Evolutionary conservation across 345 rosid genomes (phyloP), one percentile per base, ranked within the genome.

Genomic region (Cardamine chenopodiifolia): DNA sequence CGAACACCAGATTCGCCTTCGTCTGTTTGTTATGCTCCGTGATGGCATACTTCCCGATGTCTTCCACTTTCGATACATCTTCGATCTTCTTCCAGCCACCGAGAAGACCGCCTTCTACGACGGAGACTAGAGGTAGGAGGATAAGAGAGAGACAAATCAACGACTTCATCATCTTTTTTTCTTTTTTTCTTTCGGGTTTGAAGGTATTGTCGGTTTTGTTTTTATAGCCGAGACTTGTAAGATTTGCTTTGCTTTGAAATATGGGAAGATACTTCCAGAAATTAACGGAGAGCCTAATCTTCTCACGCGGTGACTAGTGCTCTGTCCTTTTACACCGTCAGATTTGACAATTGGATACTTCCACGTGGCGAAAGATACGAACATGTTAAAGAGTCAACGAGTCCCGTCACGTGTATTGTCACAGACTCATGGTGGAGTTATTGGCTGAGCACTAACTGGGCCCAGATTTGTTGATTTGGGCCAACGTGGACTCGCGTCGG

Each of bases 41-140:
- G 72, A 78, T 40, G 0, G 81, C 81, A 17, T 20, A 78, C 50
- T 72, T 66, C 1, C 73, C 97, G 65, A 90, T 68, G 67, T 81
- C 87, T 18, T 0, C 49, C 8, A 90, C 78, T 59, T 78, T 66
- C n/a, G 57, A 62, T 15, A 68, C 13, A 62, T 85, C 19, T 70
- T 75, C 23, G 25, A 90, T 86, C 48, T 82, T 73, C 14, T 8
- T 42, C 85, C 85, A 80, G 1, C 87, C 80, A 13, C 93, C 90
- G 28, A 63, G 14, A 39, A 77, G 4, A 3, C 29, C 44, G 1
- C 34, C 66, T 40, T 64, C 64, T 7, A 57, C 66, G 44, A 64
- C 70, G 44, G 80, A 60, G 31, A 74, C 3, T 13, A 79, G 32
- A 37, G 70, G 71, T 19, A 68, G 48, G 71, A 74, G 6, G 72